A percentile compares a stretch with the other conserved stretches of the same genome.
phyloP scores from a whole-genome alignment of 768 basidiomycete species.

The Sistotremastrum suecicum region DNA sequence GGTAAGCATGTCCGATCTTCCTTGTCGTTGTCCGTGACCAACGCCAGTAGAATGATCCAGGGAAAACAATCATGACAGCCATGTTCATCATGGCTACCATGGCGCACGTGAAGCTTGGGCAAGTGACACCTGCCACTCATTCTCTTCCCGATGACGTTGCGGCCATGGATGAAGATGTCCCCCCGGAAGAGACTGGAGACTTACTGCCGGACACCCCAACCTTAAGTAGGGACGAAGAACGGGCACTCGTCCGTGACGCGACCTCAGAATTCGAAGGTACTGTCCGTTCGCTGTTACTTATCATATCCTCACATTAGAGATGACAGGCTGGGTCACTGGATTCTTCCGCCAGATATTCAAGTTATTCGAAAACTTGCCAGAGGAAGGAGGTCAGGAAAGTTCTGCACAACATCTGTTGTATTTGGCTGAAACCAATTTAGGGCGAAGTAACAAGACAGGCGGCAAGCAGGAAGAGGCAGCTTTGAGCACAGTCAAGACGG shows the following conservation, averaged over 20 bases:
- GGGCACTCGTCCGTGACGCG: conserved; percentile 60
- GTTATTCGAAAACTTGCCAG: conserved; percentile 84
- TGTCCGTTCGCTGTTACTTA: not conserved
- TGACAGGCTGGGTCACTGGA: conserved; percentile 63
- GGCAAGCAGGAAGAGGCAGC: conserved; percentile 73
- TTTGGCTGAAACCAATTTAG: conserved; percentile 1
- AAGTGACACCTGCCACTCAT: conserved; percentile 45
- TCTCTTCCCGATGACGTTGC: conserved; percentile 40
- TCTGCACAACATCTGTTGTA: conserved; percentile 1
- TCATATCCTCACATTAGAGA: not conserved
- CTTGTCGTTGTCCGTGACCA: not conserved
- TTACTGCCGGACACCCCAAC: conserved; percentile 32
- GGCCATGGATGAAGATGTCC: conserved; percentile 34
- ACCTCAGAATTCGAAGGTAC: conserved; percentile 67
- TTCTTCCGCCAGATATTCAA: conserved; percentile 67
- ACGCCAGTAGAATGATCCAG: conserved; percentile 51
- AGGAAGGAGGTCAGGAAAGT: conserved; percentile 72
- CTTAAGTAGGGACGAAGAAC: conserved; percentile 51
- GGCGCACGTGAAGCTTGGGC: conserved; percentile 66
- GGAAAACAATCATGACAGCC: conserved; percentile 66
- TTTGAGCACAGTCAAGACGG: conserved; percentile 64
- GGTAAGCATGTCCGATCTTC: conserved; percentile 23
- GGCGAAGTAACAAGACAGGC: conserved; percentile 47
- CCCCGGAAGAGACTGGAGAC: conserved; percentile 18
- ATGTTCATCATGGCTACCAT: conserved; percentile 64